phyloP scores from a whole-genome alignment of 257 asterid species.

The Buddleja alternifolia region DNA sequence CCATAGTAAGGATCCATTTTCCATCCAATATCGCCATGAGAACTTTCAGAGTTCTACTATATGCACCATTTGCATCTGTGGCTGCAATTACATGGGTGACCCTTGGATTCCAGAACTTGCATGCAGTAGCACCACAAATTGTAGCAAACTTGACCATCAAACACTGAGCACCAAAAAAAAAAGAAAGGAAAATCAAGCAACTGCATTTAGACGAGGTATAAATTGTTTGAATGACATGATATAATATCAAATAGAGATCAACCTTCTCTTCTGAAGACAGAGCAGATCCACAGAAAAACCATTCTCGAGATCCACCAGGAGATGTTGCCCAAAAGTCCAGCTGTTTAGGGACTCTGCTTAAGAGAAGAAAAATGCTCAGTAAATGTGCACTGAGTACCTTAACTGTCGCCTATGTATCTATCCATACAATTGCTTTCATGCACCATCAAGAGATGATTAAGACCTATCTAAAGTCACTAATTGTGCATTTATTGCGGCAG shows the following conservation, averaged over 20 bases:
- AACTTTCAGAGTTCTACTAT: constrained; percentile 80
- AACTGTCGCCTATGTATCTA: constrained; percentile 6
- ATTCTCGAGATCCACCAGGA: constrained; percentile 49
- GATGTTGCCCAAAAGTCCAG: constrained; percentile 47
- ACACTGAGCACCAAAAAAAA: constrained; percentile 42
- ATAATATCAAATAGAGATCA: constrained; percentile 25
- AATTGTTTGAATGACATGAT: background rate
- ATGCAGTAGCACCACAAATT: constrained; percentile 64
- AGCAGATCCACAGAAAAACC: constrained; percentile 89
- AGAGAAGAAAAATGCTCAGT: constrained; percentile 26
- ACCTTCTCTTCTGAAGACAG: constrained; percentile 85
- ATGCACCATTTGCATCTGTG: constrained; percentile 78
- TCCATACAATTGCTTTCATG: background rate
- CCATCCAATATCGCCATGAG: constrained; percentile 91
- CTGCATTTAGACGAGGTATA: background rate
- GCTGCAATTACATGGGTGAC: constrained; percentile 90
- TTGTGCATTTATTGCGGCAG: constrained; percentile 6
- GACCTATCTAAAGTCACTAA: constrained; percentile 6
- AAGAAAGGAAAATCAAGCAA: background rate
- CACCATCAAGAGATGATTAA: background rate
- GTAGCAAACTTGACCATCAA: constrained; percentile 57
- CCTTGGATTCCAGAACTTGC: constrained; percentile 72
- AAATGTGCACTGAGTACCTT: constrained; percentile 1
- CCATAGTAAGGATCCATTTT: constrained; percentile 78
- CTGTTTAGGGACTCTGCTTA: constrained; percentile 50